These are phyloP conservation scores for Rehmannia glutinosa DNA, from an alignment of 257 asterid species.

Conservation along the genomic window DNA sequence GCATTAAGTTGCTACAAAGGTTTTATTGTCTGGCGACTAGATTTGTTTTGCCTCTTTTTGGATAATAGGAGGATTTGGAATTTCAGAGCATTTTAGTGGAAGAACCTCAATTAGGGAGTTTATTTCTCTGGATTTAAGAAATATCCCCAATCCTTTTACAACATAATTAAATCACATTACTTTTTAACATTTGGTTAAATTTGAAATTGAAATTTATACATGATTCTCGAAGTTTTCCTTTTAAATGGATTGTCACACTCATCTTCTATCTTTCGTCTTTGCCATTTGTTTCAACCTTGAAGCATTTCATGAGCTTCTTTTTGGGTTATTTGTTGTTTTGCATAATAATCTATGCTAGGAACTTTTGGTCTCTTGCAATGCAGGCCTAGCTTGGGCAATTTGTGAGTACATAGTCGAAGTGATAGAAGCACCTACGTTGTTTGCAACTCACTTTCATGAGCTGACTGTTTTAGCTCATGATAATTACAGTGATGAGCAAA, in stretches of 20 bases:
- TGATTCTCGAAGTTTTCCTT: background rate
- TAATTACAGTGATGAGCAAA: conserved; percentile 32
- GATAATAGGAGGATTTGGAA: background rate
- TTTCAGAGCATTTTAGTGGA: background rate
- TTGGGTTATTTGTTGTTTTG: background rate
- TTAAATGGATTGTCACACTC: background rate
- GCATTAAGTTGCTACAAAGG: background rate
- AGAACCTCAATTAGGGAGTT: background rate
- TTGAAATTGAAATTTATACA: background rate
- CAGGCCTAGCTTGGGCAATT: conserved; percentile 98
- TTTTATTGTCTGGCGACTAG: background rate
- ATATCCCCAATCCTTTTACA: background rate
- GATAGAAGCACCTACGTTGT: conserved; percentile 85
- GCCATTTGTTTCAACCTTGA: background rate
- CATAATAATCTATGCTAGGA: conserved; percentile 3
- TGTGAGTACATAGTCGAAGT: conserved; percentile 89
- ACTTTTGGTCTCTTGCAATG: conserved; percentile 13
- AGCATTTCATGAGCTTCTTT: conserved; percentile 11
- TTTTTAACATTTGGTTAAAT: background rate
- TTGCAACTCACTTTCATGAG: conserved; percentile 99
- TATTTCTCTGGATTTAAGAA: background rate
- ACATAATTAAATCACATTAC: background rate
- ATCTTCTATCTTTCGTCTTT: background rate
- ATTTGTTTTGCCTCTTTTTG: conserved; percentile 4
- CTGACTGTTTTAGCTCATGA: conserved; percentile 81